Percentiles rank a stretch among this genome's conserved stretches.
Evolutionary conservation across 257 asterid species (phyloP).

Genomic region (Ophiorrhiza pumila): DNA sequence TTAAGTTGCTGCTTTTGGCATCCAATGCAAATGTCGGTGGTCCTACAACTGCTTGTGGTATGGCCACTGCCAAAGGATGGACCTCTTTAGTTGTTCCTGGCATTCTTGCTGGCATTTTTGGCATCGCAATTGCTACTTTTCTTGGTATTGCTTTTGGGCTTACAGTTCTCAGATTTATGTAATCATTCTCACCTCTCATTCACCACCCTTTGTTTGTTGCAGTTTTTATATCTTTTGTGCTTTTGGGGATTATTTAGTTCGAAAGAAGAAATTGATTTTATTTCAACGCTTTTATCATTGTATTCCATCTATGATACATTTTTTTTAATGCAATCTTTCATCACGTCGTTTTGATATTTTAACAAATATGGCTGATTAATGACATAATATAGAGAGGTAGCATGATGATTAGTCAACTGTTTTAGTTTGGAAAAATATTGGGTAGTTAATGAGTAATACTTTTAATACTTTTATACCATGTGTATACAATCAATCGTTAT

Average conservation of each 20-base stretch:
- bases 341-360: too few relatives aligned
- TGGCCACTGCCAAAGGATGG: conserved; percentile 99
- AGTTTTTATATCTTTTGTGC: neutral
- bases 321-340: too few relatives aligned
- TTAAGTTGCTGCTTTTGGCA: conserved; percentile 68
- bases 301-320: neutral
- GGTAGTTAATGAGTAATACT: too few relatives aligned
- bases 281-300: neutral
- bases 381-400: too few relatives aligned
- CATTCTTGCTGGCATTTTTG: conserved; percentile 90
- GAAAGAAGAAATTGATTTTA: neutral
- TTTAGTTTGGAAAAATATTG: too few relatives aligned
- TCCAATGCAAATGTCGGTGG: conserved; percentile 98
- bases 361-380: too few relatives aligned
- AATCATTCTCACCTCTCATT: neutral
- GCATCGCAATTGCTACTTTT: conserved; percentile 80
- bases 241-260: neutral
- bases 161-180: conserved; percentile 65
- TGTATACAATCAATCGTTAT: too few relatives aligned
- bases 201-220: neutral
- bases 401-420: too few relatives aligned
- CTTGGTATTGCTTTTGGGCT: conserved; percentile 78
- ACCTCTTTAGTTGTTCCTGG: conserved; percentile 72
- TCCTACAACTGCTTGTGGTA: conserved; percentile 92
- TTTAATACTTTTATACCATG: too few relatives aligned